phyloP scores from a whole-genome alignment of 768 basidiomycete species.

The Tulasnella sp. region DNA sequence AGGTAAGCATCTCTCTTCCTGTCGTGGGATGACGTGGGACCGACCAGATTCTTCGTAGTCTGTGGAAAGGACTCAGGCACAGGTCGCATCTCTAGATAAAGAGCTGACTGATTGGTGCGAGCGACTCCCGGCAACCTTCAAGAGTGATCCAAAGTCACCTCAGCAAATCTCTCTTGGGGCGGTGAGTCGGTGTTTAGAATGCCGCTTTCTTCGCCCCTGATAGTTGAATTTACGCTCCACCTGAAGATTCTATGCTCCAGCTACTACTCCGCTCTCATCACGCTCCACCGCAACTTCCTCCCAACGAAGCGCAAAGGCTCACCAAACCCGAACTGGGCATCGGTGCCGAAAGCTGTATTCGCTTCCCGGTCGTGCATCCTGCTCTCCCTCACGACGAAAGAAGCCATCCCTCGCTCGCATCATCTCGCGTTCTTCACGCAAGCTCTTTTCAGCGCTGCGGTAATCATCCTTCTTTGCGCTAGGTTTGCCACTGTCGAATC shows the following conservation, averaged over 20 bases:
- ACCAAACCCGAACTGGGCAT: conserved; percentile 54
- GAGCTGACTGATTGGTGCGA: conserved; percentile 83
- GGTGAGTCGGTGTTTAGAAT: conserved; percentile 39
- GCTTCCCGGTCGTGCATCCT: conserved; percentile 83
- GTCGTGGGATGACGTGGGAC: conserved; percentile 35
- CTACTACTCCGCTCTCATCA: conserved; percentile 82
- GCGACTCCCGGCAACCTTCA: conserved; percentile 68
- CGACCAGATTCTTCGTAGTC: conserved; percentile 41
- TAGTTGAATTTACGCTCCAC: not conserved
- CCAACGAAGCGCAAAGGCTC: conserved; percentile 61
- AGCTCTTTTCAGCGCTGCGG: conserved; percentile 82
- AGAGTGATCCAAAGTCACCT: conserved; percentile 65
- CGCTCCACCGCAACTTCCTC: conserved; percentile 82
- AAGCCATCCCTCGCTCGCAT: conserved; percentile 78
- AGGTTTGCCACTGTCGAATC: conserved; percentile 74
- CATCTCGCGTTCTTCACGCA: conserved; percentile 88
- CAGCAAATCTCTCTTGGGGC: conserved; percentile 80
- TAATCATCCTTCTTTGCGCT: conserved; percentile 77
- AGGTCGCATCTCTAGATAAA: conserved; percentile 72
- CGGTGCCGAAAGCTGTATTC: conserved; percentile 73
- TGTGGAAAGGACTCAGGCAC: conserved; percentile 61
- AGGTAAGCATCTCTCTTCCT: conserved; percentile 17
- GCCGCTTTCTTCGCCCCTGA: not conserved
- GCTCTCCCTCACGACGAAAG: conserved; percentile 78
- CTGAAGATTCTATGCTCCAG: conserved; percentile 27